Conservation (phyloP, 441 rosid genomes). For the Adansonia rubrostipa region DNA sequence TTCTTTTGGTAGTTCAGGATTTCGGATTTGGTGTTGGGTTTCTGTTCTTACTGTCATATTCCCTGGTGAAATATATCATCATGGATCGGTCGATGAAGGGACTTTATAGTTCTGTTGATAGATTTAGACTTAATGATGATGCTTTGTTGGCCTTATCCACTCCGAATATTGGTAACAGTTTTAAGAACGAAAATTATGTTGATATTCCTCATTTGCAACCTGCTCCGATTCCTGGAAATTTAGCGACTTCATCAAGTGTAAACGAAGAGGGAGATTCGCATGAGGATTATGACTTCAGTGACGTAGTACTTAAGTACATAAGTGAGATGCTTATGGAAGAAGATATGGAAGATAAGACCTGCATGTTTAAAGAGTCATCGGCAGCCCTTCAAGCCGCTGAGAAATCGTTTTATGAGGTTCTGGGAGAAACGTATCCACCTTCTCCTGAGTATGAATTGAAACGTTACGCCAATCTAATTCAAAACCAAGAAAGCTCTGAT, state of each 20-base stretch:
- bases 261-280: conserved; percentile 30
- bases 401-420: conserved; percentile 48
- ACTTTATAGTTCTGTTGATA: conserved; percentile 35
- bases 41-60: neutral
- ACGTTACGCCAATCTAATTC: conserved; percentile 2
- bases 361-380: conserved; percentile 49
- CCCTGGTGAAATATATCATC: neutral
- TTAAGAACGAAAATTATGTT: conserved; percentile 23
- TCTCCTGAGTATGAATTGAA: conserved; percentile 16
- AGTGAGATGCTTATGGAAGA: conserved; percentile 51
- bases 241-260: conserved; percentile 8
- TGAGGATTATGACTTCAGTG: conserved; percentile 50
- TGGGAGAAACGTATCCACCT: conserved; percentile 48
- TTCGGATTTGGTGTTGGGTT: neutral
- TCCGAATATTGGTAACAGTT: conserved; percentile 32
- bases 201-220: conserved; percentile 29
- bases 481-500: conserved; percentile 25
- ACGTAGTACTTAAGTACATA: conserved; percentile 49
- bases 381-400: conserved; percentile 55
- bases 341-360: conserved; percentile 47
- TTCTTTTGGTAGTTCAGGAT: neutral
- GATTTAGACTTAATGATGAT: conserved; percentile 34
- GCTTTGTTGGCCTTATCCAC: conserved; percentile 23
- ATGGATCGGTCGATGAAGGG: conserved; percentile 44
- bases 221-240: conserved; percentile 18